Evolutionary conservation across 768 basidiomycete genomes (phyloP).

Genomic region (Pleurotus platypus): DNA sequence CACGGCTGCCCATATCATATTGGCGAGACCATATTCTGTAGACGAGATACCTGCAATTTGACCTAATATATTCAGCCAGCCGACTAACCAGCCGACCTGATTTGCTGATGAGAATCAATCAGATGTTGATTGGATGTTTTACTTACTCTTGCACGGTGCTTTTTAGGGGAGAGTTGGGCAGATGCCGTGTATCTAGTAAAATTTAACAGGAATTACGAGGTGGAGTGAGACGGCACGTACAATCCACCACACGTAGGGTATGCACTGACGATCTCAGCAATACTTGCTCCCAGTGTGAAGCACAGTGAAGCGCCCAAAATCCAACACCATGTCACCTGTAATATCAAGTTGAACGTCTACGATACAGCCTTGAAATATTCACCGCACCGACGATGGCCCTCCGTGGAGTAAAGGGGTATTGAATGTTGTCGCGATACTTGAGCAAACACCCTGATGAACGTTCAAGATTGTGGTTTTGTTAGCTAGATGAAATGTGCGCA

Average conservation of each 20-base stretch:
- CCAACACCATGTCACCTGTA: conserved; percentile 69
- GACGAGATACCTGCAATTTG: conserved; percentile 85
- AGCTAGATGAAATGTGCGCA: conserved; percentile 12
- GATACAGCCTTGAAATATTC: neutral
- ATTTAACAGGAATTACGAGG: neutral
- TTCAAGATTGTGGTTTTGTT: neutral
- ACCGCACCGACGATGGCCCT: conserved; percentile 61
- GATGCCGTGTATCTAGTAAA: conserved; percentile 71
- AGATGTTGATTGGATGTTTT: neutral
- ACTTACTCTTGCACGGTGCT: conserved; percentile 58
- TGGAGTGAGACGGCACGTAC: conserved; percentile 30
- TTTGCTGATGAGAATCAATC: neutral
- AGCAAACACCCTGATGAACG: conserved; percentile 56
- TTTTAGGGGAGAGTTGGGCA: conserved; percentile 64
- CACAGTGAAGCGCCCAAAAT: conserved; percentile 70
- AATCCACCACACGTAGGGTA: conserved; percentile 74
- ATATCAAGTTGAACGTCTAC: neutral
- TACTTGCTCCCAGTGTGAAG: conserved; percentile 68
- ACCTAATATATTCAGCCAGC: conserved; percentile 81
- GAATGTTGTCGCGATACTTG: conserved; percentile 75
- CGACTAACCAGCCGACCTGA: conserved; percentile 74
- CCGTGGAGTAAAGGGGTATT: conserved; percentile 69
- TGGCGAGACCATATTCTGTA: conserved; percentile 78
- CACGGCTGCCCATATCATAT: conserved; percentile 80
- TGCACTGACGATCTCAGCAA: conserved; percentile 75